Evolutionary conservation across 2,329 filamentous ascomycete genomes (phyloP).

Genomic region (Lecanicillium sp.): DNA sequence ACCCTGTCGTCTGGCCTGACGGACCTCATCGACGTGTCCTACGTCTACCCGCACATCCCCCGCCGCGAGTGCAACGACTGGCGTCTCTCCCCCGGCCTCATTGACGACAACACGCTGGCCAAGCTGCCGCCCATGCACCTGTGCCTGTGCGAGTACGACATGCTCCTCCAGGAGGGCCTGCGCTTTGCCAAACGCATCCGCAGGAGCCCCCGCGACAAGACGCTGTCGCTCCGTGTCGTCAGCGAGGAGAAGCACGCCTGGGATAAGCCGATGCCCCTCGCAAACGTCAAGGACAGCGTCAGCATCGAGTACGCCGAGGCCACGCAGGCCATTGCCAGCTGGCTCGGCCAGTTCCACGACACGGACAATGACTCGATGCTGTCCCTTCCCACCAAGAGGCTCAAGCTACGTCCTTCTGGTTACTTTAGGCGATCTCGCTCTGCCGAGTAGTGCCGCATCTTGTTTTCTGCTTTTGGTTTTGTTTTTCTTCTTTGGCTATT

Average conservation of each 20-base stretch:
- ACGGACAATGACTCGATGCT: constrained; percentile 30
- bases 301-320: constrained; percentile 41
- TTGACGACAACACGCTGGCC: constrained; percentile 45
- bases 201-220: constrained; percentile 21
- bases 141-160: constrained; percentile 59
- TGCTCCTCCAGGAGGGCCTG: constrained; percentile 56
- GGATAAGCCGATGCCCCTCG: constrained; percentile 41
- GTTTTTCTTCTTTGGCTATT: not conserved
- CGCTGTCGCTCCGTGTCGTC: constrained; percentile 37
- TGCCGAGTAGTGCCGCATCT: not conserved
- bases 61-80: constrained; percentile 43
- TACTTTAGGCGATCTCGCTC: constrained; percentile 10
- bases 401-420: constrained; percentile 22
- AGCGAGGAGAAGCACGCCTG: constrained; percentile 41
- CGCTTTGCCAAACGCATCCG: constrained; percentile 54
- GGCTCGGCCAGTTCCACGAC: constrained; percentile 34
- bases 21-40: constrained; percentile 57
- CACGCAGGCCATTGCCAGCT: constrained; percentile 34
- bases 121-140: constrained; percentile 50
- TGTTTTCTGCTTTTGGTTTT: not conserved
- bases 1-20: constrained; percentile 53
- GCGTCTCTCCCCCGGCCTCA: constrained; percentile 52
- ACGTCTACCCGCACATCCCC: constrained; percentile 48
- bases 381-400: constrained; percentile 29
- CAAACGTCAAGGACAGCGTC: constrained; percentile 36